Evolutionary conservation across 768 basidiomycete species (phyloP).

Genomic region (Tylopilus sp.): DNA sequence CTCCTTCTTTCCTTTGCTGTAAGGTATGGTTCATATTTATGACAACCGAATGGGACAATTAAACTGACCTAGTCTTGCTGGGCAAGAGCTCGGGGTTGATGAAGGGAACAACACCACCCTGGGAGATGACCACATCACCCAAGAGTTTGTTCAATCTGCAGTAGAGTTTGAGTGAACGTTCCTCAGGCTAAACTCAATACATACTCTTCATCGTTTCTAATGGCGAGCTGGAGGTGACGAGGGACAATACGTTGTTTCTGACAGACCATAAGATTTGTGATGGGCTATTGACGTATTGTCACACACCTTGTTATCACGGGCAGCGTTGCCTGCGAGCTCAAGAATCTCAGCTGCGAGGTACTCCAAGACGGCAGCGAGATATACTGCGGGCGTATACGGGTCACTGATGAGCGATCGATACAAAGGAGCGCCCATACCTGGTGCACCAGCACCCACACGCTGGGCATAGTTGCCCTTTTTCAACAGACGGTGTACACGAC

Average conservation of each 20-base stretch:
- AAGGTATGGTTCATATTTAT: slow-evolving; percentile 6
- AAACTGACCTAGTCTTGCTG: slow-evolving; percentile 25
- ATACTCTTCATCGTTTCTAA: slow-evolving; percentile 58
- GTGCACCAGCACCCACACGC: slow-evolving; percentile 86
- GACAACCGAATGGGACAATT: background rate
- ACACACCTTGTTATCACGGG: slow-evolving; percentile 47
- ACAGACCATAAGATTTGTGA: background rate
- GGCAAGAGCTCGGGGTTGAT: slow-evolving; percentile 45
- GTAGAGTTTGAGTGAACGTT: background rate
- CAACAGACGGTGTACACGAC: slow-evolving; percentile 84
- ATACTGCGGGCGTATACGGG: slow-evolving; percentile 33
- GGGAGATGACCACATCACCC: slow-evolving; percentile 54
- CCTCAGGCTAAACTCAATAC: background rate
- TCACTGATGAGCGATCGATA: background rate
- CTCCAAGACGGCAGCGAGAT: slow-evolving; percentile 59
- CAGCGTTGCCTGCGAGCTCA: slow-evolving; percentile 56
- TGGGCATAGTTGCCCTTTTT: slow-evolving; percentile 75
- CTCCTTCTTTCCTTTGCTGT: slow-evolving; percentile 35
- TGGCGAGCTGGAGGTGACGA: slow-evolving; percentile 62
- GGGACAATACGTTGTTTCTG: slow-evolving; percentile 59
- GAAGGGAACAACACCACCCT: slow-evolving; percentile 55
- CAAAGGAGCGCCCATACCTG: slow-evolving; percentile 41
- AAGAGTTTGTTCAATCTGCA: slow-evolving; percentile 38
- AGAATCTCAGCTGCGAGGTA: slow-evolving; percentile 63
- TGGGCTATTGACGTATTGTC: background rate